Conservation (phyloP, 768 basidiomycete genomes). For the Termitomyces sp. region DNA sequence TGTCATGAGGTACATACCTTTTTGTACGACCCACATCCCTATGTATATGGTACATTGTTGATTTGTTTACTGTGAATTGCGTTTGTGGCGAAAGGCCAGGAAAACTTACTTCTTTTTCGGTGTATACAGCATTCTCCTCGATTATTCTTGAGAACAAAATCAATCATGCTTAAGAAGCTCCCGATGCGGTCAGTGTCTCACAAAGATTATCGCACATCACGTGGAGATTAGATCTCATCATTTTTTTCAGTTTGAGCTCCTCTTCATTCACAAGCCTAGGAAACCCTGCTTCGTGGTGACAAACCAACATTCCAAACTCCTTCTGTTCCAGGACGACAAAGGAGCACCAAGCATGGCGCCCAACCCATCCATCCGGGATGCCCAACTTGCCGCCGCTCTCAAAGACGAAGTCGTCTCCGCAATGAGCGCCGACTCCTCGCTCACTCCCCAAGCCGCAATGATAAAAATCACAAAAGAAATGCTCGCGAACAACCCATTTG, state of each 20-base stretch:
- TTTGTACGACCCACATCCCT: too few species aligned
- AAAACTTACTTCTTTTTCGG: too few species aligned
- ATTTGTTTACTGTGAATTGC: too few species aligned
- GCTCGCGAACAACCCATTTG: conserved; percentile 46
- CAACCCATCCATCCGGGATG: conserved; percentile 20
- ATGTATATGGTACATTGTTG: too few species aligned
- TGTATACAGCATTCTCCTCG: too few species aligned
- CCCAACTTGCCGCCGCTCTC: conserved; percentile 26
- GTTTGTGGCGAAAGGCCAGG: too few species aligned
- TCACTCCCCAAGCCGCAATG: conserved; percentile 32
- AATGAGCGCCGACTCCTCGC: conserved; percentile 26
- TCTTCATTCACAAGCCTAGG: too few species aligned
- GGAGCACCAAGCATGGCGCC: conserved; percentile 19
- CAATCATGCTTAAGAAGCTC: too few species aligned
- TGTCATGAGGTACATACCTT: too few species aligned
- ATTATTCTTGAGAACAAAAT: too few species aligned
- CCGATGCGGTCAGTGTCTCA: too few species aligned
- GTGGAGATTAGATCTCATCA: conserved; percentile 2
- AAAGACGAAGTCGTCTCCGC: conserved; percentile 23
- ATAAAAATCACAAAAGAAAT: conserved; percentile 32
- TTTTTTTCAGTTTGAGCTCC: too few species aligned
- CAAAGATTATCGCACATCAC: neutral
- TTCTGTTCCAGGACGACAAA: neutral
- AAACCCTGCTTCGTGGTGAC: neutral
- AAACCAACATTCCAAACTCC: neutral